A percentile compares a stretch with the other conserved stretches of the same genome.
These are phyloP conservation scores for Pleurotus cornucopiae DNA, from an alignment of 768 basidiomycete species.

Conservation along the genomic window DNA sequence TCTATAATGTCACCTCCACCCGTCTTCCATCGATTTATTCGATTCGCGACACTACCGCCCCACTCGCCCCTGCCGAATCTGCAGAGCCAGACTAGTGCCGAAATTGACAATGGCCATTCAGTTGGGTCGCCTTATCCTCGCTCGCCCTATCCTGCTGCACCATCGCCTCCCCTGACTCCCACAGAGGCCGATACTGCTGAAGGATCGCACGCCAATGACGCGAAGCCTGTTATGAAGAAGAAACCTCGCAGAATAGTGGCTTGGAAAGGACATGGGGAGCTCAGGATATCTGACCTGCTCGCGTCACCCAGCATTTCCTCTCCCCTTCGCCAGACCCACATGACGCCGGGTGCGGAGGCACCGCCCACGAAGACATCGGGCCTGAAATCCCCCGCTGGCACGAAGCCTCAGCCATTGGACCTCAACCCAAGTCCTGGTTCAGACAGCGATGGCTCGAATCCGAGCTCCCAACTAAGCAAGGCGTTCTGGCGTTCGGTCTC, in stretches of 20 bases:
- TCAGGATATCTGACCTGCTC: slow-evolving; percentile 9
- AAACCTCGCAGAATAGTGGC: slow-evolving; percentile 5
- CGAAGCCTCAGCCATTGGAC: slow-evolving; percentile 23
- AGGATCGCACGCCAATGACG: slow-evolving; percentile 7
- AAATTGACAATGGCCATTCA: background rate
- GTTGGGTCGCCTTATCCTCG: slow-evolving; percentile 27
- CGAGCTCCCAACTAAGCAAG: slow-evolving; percentile 26
- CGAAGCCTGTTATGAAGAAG: slow-evolving; percentile 7
- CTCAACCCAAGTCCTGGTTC: slow-evolving; percentile 3
- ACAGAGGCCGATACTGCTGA: slow-evolving; percentile 7
- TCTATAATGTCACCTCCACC: background rate
- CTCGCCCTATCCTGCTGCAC: slow-evolving; percentile 37
- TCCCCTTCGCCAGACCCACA: slow-evolving; percentile 13
- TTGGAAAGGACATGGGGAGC: slow-evolving; percentile 7
- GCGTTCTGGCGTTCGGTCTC: slow-evolving; percentile 45
- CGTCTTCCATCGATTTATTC: slow-evolving; percentile 4
- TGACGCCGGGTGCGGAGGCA: slow-evolving; percentile 17
- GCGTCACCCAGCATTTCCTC: slow-evolving; percentile 16
- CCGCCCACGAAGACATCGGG: slow-evolving; percentile 22
- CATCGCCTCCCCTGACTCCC: slow-evolving; percentile 1
- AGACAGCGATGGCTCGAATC: slow-evolving; percentile 6
- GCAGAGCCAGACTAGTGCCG: slow-evolving; percentile 5
- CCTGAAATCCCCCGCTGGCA: slow-evolving; percentile 18
- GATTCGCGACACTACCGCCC: slow-evolving; percentile 5
- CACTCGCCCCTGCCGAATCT: slow-evolving; percentile 9